A percentile compares a stretch with the other conserved stretches of the same genome.
Evolutionary conservation across 768 basidiomycete species (phyloP).

Genomic region (Gautieria morchelliformis): DNA sequence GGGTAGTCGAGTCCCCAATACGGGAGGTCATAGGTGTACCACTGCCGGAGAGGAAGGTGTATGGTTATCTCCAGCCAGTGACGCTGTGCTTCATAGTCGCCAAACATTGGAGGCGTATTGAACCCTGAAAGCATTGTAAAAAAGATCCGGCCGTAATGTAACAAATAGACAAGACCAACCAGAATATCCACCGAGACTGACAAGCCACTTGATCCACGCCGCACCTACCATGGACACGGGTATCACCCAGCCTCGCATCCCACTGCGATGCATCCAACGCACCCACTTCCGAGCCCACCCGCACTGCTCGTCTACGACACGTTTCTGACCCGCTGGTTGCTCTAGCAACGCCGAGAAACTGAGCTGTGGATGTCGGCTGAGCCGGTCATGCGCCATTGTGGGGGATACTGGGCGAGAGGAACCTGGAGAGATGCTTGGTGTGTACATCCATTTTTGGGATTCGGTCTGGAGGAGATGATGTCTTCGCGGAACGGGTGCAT

Average conservation of each 20-base stretch:
- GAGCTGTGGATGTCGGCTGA: slow-evolving; percentile 4
- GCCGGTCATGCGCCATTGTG: not conserved
- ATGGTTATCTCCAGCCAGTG: slow-evolving; percentile 93
- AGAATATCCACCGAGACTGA: slow-evolving; percentile 74
- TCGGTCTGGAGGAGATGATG: slow-evolving; percentile 50
- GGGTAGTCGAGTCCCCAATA: slow-evolving; percentile 98
- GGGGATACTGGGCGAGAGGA: slow-evolving; percentile 42
- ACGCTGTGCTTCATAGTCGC: slow-evolving; percentile 89
- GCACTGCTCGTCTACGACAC: slow-evolving; percentile 16
- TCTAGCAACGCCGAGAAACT: slow-evolving; percentile 9
- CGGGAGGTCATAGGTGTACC: slow-evolving; percentile 82
- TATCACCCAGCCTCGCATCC: slow-evolving; percentile 49
- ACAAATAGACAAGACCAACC: slow-evolving; percentile 36
- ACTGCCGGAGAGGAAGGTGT: slow-evolving; percentile 62
- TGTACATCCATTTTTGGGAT: slow-evolving; percentile 52
- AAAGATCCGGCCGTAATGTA: not conserved
- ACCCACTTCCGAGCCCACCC: slow-evolving; percentile 56
- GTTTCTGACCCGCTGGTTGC: slow-evolving; percentile 3
- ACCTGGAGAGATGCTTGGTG: slow-evolving; percentile 34
- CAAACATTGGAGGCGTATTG: slow-evolving; percentile 71
- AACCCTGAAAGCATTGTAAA: slow-evolving; percentile 35
- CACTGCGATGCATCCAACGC: slow-evolving; percentile 70
- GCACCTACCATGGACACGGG: slow-evolving; percentile 45
- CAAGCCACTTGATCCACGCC: slow-evolving; percentile 52
- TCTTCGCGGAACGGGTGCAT: slow-evolving; percentile 57